Conservation (phyloP, 179 eudicot species). For the Sideroxylon spinosum region DNA sequence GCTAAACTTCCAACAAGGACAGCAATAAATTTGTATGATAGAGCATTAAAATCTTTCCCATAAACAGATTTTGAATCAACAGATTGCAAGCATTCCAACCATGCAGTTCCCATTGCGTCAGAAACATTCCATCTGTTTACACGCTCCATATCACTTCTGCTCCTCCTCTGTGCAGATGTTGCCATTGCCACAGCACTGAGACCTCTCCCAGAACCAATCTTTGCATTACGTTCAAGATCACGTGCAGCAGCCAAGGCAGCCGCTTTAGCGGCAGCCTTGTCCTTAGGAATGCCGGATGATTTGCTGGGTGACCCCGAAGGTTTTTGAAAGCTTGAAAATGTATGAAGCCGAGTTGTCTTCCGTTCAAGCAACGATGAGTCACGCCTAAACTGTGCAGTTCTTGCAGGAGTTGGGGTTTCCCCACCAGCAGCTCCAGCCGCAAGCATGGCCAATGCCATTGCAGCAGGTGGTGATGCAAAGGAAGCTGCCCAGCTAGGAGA, state of each 20-base stretch:
- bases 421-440: conserved; percentile 99
- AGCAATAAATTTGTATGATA: conserved; percentile 88
- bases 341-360: conserved; percentile 66
- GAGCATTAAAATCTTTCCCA: conserved; percentile 87
- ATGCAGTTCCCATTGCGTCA: conserved; percentile 99
- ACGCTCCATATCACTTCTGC: conserved; percentile 72
- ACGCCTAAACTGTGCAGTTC: conserved; percentile 64
- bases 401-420: conserved; percentile 65
- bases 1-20: conserved; percentile 98
- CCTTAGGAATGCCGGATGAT: conserved; percentile 59
- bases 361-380: conserved; percentile 84
- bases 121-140: conserved; percentile 89
- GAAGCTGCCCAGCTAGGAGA: conserved; percentile 98
- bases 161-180: conserved; percentile 87
- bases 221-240: conserved; percentile 94
- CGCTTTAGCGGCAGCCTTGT: conserved; percentile 96
- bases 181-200: conserved; percentile 99
- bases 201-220: conserved; percentile 98
- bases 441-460: conserved; percentile 98
- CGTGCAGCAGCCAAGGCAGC: conserved; percentile 99
- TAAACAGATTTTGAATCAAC: conserved; percentile 87
- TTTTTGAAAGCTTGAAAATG: conserved; percentile 91
- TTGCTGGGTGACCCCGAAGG: conserved; percentile 52
- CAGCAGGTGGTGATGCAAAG: conserved; percentile 99
- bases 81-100: conserved; percentile 94